These are phyloP conservation scores for Immersiporthe knoxdaviesiana DNA, from an alignment of 2,329 filamentous ascomycete species.

Conservation along the genomic window DNA sequence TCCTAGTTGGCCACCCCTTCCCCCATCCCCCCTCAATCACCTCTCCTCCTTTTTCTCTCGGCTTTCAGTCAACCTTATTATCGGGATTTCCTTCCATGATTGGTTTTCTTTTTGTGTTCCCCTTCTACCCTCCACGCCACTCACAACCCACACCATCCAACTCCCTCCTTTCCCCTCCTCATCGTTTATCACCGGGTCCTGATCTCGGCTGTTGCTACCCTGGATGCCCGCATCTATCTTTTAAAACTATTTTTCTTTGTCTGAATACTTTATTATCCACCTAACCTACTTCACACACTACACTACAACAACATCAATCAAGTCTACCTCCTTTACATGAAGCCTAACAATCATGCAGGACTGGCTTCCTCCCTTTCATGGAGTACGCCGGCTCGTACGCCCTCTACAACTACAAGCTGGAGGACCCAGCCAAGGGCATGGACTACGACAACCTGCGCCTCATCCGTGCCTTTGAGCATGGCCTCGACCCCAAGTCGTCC, in stretches of 20 bases:
- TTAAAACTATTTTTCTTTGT: too few relatives aligned
- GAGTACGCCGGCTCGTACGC: slow-evolving; percentile 75
- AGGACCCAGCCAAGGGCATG: slow-evolving; percentile 59
- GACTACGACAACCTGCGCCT: slow-evolving; percentile 74
- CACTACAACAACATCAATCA: neutral
- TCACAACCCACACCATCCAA: neutral
- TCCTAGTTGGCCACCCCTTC: too few relatives aligned
- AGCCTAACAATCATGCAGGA: slow-evolving; percentile 37
- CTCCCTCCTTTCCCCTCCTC: neutral
- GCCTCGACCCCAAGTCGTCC: slow-evolving; percentile 82
- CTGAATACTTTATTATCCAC: neutral
- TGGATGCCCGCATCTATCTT: neutral
- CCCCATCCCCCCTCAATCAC: neutral
- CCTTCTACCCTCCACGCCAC: neutral
- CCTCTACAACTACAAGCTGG: slow-evolving; percentile 68
- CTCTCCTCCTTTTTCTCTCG: neutral
- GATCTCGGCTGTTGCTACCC: neutral
- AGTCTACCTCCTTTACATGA: neutral
- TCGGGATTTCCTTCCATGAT: neutral
- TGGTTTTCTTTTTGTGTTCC: too few relatives aligned
- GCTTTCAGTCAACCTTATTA: neutral
- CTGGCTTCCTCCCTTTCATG: slow-evolving; percentile 90
- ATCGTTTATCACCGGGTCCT: neutral
- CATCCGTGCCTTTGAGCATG: slow-evolving; percentile 88
- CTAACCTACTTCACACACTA: neutral